phyloP scores from a whole-genome alignment of 2,329 filamentous ascomycete genomes.

The Fusarium nanum region DNA sequence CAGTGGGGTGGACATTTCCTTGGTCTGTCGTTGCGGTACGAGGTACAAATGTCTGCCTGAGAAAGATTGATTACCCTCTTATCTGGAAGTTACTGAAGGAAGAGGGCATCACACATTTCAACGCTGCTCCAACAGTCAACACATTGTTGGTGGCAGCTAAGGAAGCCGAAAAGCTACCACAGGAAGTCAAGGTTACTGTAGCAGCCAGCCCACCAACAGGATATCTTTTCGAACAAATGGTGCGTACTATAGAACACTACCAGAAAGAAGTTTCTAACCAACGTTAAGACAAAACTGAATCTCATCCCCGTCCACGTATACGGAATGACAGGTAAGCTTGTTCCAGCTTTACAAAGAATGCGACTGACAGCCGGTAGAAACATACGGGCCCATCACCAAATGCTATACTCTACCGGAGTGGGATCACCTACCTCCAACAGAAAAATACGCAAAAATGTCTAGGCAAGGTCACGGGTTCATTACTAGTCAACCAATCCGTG shows the following conservation, averaged over 20 bases:
- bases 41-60: constrained; percentile 93
- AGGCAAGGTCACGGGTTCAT: constrained; percentile 93
- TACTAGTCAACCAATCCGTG: constrained; percentile 80
- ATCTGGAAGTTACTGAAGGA: constrained; percentile 92
- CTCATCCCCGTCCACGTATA: constrained; percentile 94
- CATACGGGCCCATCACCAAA: constrained; percentile 95
- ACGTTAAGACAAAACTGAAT: constrained; percentile 70
- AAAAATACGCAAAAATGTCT: constrained; percentile 91
- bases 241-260: constrained; percentile 44
- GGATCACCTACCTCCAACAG: constrained; percentile 77
- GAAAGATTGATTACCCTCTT: constrained; percentile 93
- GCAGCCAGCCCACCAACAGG: constrained; percentile 91
- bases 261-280: constrained; percentile 3
- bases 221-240: constrained; percentile 95
- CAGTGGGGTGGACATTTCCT: constrained; percentile 85
- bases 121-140: constrained; percentile 95
- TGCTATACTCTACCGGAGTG: constrained; percentile 89
- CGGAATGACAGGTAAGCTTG: constrained; percentile 68
- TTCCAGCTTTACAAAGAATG: background rate
- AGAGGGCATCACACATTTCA: constrained; percentile 92
- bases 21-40: constrained; percentile 94
- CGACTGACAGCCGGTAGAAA: constrained; percentile 63
- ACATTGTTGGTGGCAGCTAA: constrained; percentile 86
- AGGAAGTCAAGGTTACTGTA: constrained; percentile 86
- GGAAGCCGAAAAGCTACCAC: constrained; percentile 76